phyloP scores from a whole-genome alignment of 176 grass and related monocot species.

The Aechmea fasciata region DNA sequence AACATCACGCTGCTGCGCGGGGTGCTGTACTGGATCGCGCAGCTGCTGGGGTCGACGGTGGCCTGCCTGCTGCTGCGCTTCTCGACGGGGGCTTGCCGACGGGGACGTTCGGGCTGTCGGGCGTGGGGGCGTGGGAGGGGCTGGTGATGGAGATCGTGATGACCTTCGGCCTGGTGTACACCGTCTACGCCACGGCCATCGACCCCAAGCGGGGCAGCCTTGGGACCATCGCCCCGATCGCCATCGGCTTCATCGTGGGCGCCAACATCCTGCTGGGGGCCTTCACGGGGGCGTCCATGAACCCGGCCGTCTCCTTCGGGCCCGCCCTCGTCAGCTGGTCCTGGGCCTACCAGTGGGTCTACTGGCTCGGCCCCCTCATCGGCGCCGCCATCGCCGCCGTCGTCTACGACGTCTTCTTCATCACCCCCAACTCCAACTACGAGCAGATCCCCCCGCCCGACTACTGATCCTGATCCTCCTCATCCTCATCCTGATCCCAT shows the following conservation, averaged over 20 bases:
- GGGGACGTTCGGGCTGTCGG: conserved; percentile 56
- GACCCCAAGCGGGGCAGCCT: conserved; percentile 84
- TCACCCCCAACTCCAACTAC: conserved; percentile 67
- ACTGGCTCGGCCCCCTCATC: conserved; percentile 90
- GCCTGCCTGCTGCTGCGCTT: conserved; percentile 78
- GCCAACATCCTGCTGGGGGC: conserved; percentile 84
- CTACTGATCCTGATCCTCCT: too few relatives aligned
- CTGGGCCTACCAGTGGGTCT: conserved; percentile 80
- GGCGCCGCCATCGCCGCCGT: conserved; percentile 66
- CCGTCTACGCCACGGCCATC: conserved; percentile 81
- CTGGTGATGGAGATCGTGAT: conserved; percentile 84
- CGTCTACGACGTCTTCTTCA: conserved; percentile 84
- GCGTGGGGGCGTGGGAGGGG: conserved; percentile 47
- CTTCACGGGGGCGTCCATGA: conserved; percentile 90
- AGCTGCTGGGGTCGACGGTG: conserved; percentile 65
- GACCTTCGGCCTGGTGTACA: conserved; percentile 99
- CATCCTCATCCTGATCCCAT: too few relatives aligned
- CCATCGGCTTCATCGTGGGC: conserved; percentile 92
- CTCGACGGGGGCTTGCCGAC: conserved; percentile 58
- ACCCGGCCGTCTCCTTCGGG: conserved; percentile 94
- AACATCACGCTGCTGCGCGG: conserved; percentile 89
- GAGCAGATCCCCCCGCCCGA: neutral
- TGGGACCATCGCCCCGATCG: conserved; percentile 81
- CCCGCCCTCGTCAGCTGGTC: conserved; percentile 86
- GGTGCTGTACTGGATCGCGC: conserved; percentile 82